Conservation (phyloP, 106 monocot genomes). For the Hemerocallis citrina region DNA sequence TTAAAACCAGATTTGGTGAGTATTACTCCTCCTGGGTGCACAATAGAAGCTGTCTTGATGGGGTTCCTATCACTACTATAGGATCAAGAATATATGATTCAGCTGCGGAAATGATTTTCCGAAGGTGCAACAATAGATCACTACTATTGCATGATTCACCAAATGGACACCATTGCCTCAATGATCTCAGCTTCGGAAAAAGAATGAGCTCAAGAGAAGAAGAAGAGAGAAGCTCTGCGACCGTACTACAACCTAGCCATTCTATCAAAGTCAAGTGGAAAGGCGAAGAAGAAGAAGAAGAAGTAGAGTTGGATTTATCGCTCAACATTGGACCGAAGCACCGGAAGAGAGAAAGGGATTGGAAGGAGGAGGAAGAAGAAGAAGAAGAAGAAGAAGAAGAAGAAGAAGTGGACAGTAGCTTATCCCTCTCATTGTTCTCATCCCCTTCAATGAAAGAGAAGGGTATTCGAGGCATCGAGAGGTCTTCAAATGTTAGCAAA, state of each 20-base stretch:
- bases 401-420: conserved; percentile 23
- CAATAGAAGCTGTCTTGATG: conserved; percentile 2
- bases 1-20: conserved; percentile 20
- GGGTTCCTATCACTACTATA: neutral
- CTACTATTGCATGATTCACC: neutral
- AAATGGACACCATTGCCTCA: conserved; percentile 2
- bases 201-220: neutral
- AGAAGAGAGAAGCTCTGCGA: neutral
- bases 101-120: conserved; percentile 4
- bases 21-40: conserved; percentile 6
- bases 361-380: conserved; percentile 18
- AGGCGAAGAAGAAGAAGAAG: neutral
- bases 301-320: conserved; percentile 28
- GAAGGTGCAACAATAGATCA: conserved; percentile 2
- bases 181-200: neutral
- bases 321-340: conserved; percentile 13
- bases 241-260: neutral
- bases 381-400: too few relatives aligned
- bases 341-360: conserved; percentile 19
- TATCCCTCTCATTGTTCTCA: conserved; percentile 35
- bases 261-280: neutral
- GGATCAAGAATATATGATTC: conserved; percentile 8
- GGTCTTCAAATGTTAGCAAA: conserved; percentile 2
- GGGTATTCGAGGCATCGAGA: neutral
- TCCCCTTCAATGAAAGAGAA: conserved; percentile 11